Percentiles rank a stretch among this genome's conserved stretches.
These are phyloP conservation scores for Yamadazyma olivae DNA, from an alignment of 805 yeast genomes.

Conservation along the genomic window DNA sequence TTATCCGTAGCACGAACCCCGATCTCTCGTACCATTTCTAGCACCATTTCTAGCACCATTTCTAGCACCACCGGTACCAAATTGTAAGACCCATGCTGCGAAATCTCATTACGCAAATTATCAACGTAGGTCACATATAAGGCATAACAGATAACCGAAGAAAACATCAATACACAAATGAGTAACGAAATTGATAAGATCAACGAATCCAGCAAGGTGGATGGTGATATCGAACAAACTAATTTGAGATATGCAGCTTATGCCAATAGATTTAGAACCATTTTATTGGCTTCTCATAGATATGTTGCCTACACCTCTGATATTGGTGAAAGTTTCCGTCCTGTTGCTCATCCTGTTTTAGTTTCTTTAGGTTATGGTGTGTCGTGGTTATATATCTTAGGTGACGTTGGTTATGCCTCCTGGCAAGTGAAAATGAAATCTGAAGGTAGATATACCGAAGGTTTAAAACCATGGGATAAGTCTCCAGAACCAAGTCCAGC, in stretches of 20 bases:
- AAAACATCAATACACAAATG: no score
- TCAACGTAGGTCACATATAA: no score
- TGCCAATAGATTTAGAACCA: slow-evolving; percentile 70
- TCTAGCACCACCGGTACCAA: no score
- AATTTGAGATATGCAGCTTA: slow-evolving; percentile 75
- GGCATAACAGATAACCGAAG: no score
- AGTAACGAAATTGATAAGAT: slow-evolving; percentile 6
- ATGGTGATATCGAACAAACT: slow-evolving; percentile 28
- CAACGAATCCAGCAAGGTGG: slow-evolving; percentile 28
- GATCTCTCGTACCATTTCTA: no score
- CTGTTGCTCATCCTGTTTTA: slow-evolving; percentile 68
- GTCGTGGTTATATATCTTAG: slow-evolving; percentile 72
- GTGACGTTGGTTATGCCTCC: slow-evolving; percentile 70
- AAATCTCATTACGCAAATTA: no score
- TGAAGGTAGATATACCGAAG: slow-evolving; percentile 61
- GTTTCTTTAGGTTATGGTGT: slow-evolving; percentile 68
- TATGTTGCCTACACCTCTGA: slow-evolving; percentile 87
- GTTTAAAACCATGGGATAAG: slow-evolving; percentile 65
- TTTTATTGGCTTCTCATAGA: slow-evolving; percentile 69
- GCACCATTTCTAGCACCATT: no score
- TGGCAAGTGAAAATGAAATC: slow-evolving; percentile 69
- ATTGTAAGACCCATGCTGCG: no score
- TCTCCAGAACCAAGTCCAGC: slow-evolving; percentile 34
- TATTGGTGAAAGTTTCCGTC: slow-evolving; percentile 83
- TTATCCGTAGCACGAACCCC: no score